A percentile compares a stretch with the other conserved stretches of the same genome.
These are phyloP conservation scores for Talaromyces ruber DNA, from an alignment of 495 filamentous ascomycete genomes.

Conservation along the genomic window DNA sequence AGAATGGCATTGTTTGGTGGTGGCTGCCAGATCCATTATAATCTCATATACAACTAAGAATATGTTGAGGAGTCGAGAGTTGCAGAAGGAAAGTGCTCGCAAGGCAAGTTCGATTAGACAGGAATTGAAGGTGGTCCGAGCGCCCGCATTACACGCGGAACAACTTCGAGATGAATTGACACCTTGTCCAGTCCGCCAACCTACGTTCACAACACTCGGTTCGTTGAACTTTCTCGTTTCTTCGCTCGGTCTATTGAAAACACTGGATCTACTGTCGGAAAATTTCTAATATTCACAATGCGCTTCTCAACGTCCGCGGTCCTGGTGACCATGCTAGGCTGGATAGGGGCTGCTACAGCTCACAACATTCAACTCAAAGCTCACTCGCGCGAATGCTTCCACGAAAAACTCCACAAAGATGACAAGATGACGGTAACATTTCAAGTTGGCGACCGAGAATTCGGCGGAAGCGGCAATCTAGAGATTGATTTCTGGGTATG, in stretches of 20 bases:
- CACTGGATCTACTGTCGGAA: not conserved
- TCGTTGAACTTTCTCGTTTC: not conserved
- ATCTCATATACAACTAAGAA: not conserved
- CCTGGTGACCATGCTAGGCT: slow-evolving; percentile 53
- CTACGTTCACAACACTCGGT: not conserved
- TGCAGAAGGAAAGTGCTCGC: not conserved
- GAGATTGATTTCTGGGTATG: slow-evolving; percentile 98
- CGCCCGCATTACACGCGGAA: slow-evolving; percentile 12
- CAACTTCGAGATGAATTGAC: slow-evolving; percentile 2
- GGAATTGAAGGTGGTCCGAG: slow-evolving; percentile 26
- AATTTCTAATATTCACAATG: slow-evolving; percentile 28
- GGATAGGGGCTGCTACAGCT: slow-evolving; percentile 55
- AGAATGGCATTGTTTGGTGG: not conserved
- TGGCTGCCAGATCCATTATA: not conserved
- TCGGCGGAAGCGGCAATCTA: slow-evolving; percentile 87
- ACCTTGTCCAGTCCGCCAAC: not conserved
- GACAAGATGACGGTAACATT: slow-evolving; percentile 98
- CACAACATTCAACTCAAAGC: slow-evolving; percentile 94
- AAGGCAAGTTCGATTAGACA: not conserved
- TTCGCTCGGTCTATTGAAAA: not conserved
- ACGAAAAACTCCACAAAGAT: slow-evolving; percentile 84
- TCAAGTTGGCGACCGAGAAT: slow-evolving; percentile 95
- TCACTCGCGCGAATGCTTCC: slow-evolving; percentile 93
- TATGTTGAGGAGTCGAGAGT: not conserved
- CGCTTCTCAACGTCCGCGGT: slow-evolving; percentile 45